A percentile compares a stretch with the other conserved stretches of the same genome.
Conservation (phyloP, 2,329 filamentous ascomycete species). For the Fusarium sp. region DNA sequence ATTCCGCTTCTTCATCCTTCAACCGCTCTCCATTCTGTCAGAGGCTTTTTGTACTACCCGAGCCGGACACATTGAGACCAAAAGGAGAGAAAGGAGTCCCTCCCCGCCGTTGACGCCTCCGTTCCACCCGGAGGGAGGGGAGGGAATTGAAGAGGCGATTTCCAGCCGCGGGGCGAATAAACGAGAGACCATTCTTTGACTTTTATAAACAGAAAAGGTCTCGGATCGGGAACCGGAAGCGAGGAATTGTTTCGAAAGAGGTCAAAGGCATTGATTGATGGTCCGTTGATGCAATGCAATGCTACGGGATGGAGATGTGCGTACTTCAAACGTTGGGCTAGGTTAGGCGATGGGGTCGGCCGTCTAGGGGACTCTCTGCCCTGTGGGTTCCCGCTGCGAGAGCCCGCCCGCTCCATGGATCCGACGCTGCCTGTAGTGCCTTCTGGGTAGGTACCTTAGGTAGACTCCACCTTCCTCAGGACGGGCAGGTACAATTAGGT, state of each 20-base stretch:
- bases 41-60: constrained; percentile 10
- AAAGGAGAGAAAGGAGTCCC: background rate
- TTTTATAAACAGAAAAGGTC: background rate
- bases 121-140: constrained; percentile 16
- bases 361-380: constrained; percentile 8
- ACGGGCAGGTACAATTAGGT: constrained; percentile 5
- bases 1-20: constrained; percentile 12
- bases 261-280: constrained; percentile 5
- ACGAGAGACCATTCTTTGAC: background rate
- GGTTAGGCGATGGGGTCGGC: constrained; percentile 5
- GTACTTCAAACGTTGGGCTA: constrained; percentile 6
- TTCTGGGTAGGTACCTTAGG: too few relatives aligned
- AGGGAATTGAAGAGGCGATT: constrained; percentile 14
- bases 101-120: constrained; percentile 6
- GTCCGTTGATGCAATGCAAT: constrained; percentile 2
- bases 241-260: background rate
- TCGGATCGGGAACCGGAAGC: constrained; percentile 8
- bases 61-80: background rate
- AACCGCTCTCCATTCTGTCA: background rate
- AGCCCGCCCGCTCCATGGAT: constrained; percentile 15
- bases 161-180: constrained; percentile 1
- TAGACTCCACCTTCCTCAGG: constrained; percentile 5
- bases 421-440: background rate
- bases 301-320: background rate
- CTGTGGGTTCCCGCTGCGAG: constrained; percentile 34